Evolutionary conservation across 352 stramenopile species (phyloP).

Genomic region (Phytophthora podocarpi): DNA sequence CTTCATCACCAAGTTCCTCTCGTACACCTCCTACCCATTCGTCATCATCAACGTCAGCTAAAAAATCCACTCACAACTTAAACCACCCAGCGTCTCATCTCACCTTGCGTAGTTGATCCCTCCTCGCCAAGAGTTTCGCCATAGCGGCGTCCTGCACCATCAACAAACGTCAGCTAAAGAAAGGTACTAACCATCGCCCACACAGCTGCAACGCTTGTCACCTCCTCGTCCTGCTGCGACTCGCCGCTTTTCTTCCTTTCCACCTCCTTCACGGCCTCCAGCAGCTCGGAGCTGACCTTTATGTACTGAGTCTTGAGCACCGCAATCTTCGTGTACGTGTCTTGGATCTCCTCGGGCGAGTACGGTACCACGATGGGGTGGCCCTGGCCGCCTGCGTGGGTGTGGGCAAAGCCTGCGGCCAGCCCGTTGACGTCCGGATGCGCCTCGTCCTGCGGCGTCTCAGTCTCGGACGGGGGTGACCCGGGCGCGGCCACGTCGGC

Average conservation of each 20-base stretch:
- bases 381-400: slow-evolving; percentile 22
- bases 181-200: background rate
- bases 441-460: slow-evolving; percentile 54
- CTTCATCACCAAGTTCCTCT: slow-evolving; percentile 88
- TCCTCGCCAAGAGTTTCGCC: slow-evolving; percentile 61
- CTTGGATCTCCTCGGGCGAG: slow-evolving; percentile 83
- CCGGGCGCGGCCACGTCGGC: slow-evolving; percentile 39
- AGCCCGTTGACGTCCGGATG: slow-evolving; percentile 52
- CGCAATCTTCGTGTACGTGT: slow-evolving; percentile 86
- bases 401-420: slow-evolving; percentile 38
- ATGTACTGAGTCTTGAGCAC: slow-evolving; percentile 82
- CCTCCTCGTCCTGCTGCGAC: slow-evolving; percentile 26
- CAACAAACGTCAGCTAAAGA: slow-evolving; percentile 7
- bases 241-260: slow-evolving; percentile 34
- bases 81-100: background rate
- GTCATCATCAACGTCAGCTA: too few relatives aligned
- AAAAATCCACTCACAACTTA: too few relatives aligned
- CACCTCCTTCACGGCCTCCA: slow-evolving; percentile 59
- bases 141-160: slow-evolving; percentile 44
- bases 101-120: slow-evolving; percentile 76
- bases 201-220: background rate
- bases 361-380: slow-evolving; percentile 70
- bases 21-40: slow-evolving; percentile 69
- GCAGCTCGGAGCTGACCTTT: slow-evolving; percentile 69
- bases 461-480: slow-evolving; percentile 36